Evolutionary conservation across 225 moss, liverwort and hornwort species (phyloP), one percentile per base, ranked within the genome.

Genomic region (Lunularia cruciata): DNA sequence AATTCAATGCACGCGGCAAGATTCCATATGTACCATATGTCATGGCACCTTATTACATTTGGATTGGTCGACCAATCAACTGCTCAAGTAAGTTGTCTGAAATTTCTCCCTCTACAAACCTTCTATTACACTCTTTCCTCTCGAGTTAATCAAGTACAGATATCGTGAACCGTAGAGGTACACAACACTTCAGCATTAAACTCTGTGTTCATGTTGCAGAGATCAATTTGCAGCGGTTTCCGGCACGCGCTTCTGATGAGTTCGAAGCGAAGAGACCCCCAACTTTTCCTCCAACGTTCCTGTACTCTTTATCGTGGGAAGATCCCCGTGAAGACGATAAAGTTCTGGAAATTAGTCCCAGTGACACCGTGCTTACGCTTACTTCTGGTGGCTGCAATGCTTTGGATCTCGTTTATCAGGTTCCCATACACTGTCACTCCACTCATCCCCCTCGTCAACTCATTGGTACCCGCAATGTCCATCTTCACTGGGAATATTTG

Each of bases 381-480:
- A 93, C 98, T 0, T 98, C 98, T 1, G 98, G 98, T 10, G 98
- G 98, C 58, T 98, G 98, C 82, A 98, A 98, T 76, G 98, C 98
- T 13, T 57, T 98, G 67, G 98, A 98, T 72, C 89, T 98, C 8
- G 89, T 93, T 14, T 83, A 79, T 25, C 96, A 96, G 90, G 95
- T 92, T 58, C 39, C 4, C 15, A 0, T 7, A 25, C 8, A 3
- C 15, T 32, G 20, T 58, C 6, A n/a, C n/a, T n/a, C n/a, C n/a
- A n/a, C n/a, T n/a, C n/a, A n/a, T n/a, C n/a, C n/a, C n/a, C n/a
- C n/a, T n/a, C n/a, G n/a, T n/a, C n/a, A n/a, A n/a, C n/a, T n/a
- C n/a, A n/a, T n/a, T n/a, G n/a, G n/a, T n/a, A n/a, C n/a, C n/a
- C n/a, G n/a, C n/a, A n/a, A n/a, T n/a, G n/a, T n/a, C n/a, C n/a